Evolutionary conservation across 139 green algal genomes (phyloP), one percentile per base, ranked within the genome.

Genomic region (Nannochloris sp.): DNA sequence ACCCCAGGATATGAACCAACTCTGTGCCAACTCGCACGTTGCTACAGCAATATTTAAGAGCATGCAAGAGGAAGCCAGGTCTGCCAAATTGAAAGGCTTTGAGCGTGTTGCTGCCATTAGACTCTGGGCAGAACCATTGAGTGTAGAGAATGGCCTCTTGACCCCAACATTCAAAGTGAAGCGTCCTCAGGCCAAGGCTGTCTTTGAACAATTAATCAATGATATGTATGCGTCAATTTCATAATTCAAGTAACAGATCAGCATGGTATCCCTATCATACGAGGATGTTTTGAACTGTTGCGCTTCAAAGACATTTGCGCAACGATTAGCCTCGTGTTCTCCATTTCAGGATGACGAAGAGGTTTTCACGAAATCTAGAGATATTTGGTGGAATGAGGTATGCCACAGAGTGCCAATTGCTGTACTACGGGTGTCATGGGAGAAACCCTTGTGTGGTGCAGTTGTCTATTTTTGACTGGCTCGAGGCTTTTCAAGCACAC

Each of bases 101-200:
- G 89, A 96, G 75, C 82, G 88, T 76, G 82, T 91, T 12, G 72
- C 80, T 2, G 78, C 85, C 11, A 63, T 95, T 49, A 70, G 84
- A 36, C 67, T 98, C 26, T 31, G 78, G 43, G 71, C 78, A 1
- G 92, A 96, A 73, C 69, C 70, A 0, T 97, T 97, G 72, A 82
- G 66, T 1, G 84, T 97, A 12, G 92, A 98, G 57, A 96, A 97
- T 65, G 79, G 72, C 2, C 50, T 91, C 46, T 61, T 89, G 61
- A 92, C 85, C 1, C 92, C 92, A 37, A 96, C 90, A 13, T 93
- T 97, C 73, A 97, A 97, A 74, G 66, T 90, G 8, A 92, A 92
- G 68, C 69, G 86, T 16, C 83, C 82, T 25, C 80, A 91, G 71
- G 78, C 79, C 13, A 80, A 85, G 63, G 63, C 62, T 4, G 50